Percentiles rank a stretch among this genome's conserved stretches.
Evolutionary conservation across 495 filamentous ascomycete genomes (phyloP).

Genomic region (Talaromyces adpressus): DNA sequence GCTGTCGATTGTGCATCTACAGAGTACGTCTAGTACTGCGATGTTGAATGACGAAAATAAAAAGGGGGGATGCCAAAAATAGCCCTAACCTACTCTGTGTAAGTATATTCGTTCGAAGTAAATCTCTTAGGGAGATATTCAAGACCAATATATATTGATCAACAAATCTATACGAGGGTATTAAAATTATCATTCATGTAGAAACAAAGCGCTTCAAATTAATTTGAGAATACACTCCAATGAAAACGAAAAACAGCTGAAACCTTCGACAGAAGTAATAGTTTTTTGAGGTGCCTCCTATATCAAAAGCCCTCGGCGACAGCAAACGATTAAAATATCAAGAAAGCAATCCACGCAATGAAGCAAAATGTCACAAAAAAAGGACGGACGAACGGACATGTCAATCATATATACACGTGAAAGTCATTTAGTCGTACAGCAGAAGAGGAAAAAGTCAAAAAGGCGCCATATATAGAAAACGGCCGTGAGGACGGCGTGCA

Average conservation of each 20-base stretch:
- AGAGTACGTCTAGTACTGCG: neutral
- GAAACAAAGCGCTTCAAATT: no score
- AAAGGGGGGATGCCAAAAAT: neutral
- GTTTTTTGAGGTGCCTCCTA: no score
- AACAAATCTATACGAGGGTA: no score
- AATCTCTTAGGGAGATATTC: no score
- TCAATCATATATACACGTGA: conserved; percentile 6
- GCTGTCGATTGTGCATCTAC: neutral
- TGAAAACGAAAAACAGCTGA: neutral
- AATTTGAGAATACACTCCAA: neutral
- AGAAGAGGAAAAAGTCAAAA: neutral
- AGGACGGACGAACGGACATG: neutral
- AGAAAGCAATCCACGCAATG: neutral
- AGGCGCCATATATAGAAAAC: neutral
- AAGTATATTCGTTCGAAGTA: no score
- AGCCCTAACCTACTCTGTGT: neutral
- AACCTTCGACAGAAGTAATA: neutral
- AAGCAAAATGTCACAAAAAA: neutral
- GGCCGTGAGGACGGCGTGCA: neutral
- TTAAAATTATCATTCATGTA: no score
- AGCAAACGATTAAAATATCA: neutral
- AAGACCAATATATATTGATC: no score
- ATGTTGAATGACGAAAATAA: neutral
- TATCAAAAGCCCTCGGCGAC: neutral
- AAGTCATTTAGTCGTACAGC: neutral